phyloP scores from a whole-genome alignment of 1,284 basidiomycete genomes.

The Cerrena zonata region DNA sequence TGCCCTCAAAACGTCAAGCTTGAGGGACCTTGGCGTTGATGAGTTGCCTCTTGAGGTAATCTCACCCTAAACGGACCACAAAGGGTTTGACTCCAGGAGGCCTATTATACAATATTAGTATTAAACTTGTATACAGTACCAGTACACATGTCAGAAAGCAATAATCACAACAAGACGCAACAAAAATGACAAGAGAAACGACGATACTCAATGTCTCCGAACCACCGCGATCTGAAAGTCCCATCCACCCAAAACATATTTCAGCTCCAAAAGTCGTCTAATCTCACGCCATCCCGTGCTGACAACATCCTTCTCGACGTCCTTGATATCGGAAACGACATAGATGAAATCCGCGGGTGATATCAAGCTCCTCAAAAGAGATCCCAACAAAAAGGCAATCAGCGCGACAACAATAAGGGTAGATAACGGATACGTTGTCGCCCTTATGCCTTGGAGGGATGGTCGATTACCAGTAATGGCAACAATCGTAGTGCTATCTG shows the following conservation, averaged over 20 bases:
- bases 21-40: too few species aligned
- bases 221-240: slow-evolving; percentile 79
- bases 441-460: background rate
- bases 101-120: too few species aligned
- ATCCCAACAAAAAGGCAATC: slow-evolving; percentile 88
- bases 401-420: slow-evolving; percentile 75
- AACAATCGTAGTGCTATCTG: too few species aligned
- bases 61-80: too few species aligned
- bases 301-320: slow-evolving; percentile 45
- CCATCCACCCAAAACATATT: slow-evolving; percentile 73
- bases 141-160: background rate
- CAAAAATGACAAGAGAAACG: background rate
- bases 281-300: slow-evolving; percentile 76
- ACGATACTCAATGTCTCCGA: slow-evolving; percentile 48
- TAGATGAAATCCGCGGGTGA: slow-evolving; percentile 91
- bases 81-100: too few species aligned
- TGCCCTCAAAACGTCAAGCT: too few species aligned
- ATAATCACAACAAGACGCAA: background rate
- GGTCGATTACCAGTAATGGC: background rate
- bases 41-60: too few species aligned
- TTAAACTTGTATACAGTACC: too few species aligned
- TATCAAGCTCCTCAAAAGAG: slow-evolving; percentile 79
- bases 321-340: slow-evolving; percentile 53
- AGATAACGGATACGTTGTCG: slow-evolving; percentile 41
- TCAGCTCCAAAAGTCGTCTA: slow-evolving; percentile 70